Base-by-base conservation (phyloP, 768 basidiomycete genomes). In the Lactifluus subvellereus region DNA sequence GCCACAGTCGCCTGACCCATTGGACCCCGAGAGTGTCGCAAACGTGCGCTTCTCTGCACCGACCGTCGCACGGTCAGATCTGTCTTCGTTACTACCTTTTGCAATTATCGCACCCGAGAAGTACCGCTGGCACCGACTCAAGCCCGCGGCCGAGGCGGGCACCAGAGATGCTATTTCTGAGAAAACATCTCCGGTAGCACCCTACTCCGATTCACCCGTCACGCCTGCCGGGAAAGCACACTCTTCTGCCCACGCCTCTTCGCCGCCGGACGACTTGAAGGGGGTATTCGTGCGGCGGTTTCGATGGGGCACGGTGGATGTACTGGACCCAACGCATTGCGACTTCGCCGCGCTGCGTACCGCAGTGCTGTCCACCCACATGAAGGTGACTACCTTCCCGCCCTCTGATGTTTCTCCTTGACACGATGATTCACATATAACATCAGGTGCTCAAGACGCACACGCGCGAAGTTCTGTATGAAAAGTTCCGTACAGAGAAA, bases 401-500 rank as follows among this genome's bases (percentile, higher is more conserved):
- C 30, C 11, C 14, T 18, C 18, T 40, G 30, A 9, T 52, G 18
- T 16, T 49, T 16, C 32, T 14, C 11, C 20, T 18, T n/a, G 43
- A 35, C 3, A 54, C 52, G 49, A 42, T 57, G 54, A 47, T 38
- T 52, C 45, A 54, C 18, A 35, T 51, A 52, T 61, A 27, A 71
- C 43, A 38, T 7, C 22, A 94, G 91, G 79, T 88, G 69, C 79
- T 96, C 64, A 93, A 91, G 76, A 83, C 78, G 50, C 85, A 84
- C 61, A 95, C 94, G 37, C 87, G 87, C 69, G 91, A 96, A 72
- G 89, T 93, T 60, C 75, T 95, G 74, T 98, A 98, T 73, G 95
- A 98, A 78, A 87, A 87, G 69, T 98, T 88, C 74, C 81, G 95
- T 71, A 94, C 91, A 1, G 92, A 94, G 77, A 93, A 93, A 75